phyloP scores from a whole-genome alignment of 129 eudicot species.

The Silybum marianum region DNA sequence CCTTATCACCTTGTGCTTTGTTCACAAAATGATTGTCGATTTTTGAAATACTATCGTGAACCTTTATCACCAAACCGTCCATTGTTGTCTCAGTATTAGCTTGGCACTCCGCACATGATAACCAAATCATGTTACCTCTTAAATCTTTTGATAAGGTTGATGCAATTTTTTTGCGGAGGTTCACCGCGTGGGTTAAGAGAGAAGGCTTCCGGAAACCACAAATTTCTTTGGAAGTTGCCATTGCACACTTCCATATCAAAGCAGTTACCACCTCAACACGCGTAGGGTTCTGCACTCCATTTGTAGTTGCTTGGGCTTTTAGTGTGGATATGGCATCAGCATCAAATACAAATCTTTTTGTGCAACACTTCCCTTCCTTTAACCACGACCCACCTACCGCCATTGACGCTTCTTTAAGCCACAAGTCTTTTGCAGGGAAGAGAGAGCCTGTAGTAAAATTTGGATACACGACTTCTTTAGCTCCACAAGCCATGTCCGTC shows the following conservation, averaged over 20 bases:
- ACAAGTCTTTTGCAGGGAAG: slow-evolving; percentile 31
- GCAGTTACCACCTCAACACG: background rate
- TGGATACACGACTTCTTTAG: slow-evolving; percentile 8
- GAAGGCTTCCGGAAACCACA: background rate
- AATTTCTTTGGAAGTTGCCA: background rate
- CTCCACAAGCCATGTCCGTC: slow-evolving; percentile 7
- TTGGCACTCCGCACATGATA: background rate
- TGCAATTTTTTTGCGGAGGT: background rate
- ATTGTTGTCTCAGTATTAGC: background rate
- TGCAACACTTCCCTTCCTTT: background rate
- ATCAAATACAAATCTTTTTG: background rate
- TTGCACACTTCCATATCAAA: background rate
- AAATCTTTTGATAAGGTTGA: background rate
- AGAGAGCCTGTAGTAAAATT: slow-evolving; percentile 34
- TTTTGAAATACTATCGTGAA: background rate
- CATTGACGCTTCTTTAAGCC: slow-evolving; percentile 31
- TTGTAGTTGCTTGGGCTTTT: background rate
- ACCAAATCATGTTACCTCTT: background rate
- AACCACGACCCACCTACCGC: background rate
- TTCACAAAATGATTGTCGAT: background rate
- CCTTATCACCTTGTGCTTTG: background rate
- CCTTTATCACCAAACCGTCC: background rate
- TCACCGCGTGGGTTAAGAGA: background rate
- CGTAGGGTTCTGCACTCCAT: background rate
- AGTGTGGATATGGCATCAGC: background rate